Evolutionary conservation across 2,329 filamentous ascomycete genomes (phyloP).

Genomic region (Aureobasidium sp.): DNA sequence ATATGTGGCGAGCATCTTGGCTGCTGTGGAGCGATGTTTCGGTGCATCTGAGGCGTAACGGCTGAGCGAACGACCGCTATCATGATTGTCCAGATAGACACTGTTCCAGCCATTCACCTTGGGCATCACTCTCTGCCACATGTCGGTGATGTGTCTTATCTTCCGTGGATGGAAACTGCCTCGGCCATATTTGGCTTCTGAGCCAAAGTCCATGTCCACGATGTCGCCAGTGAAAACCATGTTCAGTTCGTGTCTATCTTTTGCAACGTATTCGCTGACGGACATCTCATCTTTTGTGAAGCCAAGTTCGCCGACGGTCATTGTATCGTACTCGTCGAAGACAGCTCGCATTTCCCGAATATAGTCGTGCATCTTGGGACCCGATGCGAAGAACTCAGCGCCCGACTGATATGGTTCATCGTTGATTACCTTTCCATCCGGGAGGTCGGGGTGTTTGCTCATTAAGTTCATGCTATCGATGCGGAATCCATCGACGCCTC

Average conservation of each 20-base stretch:
- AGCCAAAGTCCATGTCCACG: conserved; percentile 56
- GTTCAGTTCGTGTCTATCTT: conserved; percentile 62
- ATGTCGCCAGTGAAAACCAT: conserved; percentile 79
- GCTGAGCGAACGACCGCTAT: conserved; percentile 64
- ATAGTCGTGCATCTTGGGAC: conserved; percentile 52
- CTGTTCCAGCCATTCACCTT: conserved; percentile 69
- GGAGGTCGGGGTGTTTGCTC: background rate
- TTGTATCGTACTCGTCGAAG: conserved; percentile 52
- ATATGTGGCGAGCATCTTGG: conserved; percentile 57
- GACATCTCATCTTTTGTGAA: conserved; percentile 49
- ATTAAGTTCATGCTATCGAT: conserved; percentile 26
- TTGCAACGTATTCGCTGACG: conserved; percentile 58
- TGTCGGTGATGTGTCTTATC: conserved; percentile 59
- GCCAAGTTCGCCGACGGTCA: conserved; percentile 58
- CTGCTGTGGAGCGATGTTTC: conserved; percentile 52
- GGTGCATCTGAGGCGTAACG: conserved; percentile 60
- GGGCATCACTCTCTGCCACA: conserved; percentile 68
- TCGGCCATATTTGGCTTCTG: conserved; percentile 51
- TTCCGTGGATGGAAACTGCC: conserved; percentile 48
- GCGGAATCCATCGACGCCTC: conserved; percentile 63
- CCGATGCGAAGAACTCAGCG: conserved; percentile 25
- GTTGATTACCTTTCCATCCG: background rate
- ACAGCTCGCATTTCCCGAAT: conserved; percentile 49
- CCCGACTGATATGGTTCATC: conserved; percentile 25
- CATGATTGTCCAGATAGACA: conserved; percentile 71